Percentiles rank a stretch among this genome's conserved stretches.
Conservation (phyloP, 2,329 filamentous ascomycete genomes). For the Calonectria pteridis region DNA sequence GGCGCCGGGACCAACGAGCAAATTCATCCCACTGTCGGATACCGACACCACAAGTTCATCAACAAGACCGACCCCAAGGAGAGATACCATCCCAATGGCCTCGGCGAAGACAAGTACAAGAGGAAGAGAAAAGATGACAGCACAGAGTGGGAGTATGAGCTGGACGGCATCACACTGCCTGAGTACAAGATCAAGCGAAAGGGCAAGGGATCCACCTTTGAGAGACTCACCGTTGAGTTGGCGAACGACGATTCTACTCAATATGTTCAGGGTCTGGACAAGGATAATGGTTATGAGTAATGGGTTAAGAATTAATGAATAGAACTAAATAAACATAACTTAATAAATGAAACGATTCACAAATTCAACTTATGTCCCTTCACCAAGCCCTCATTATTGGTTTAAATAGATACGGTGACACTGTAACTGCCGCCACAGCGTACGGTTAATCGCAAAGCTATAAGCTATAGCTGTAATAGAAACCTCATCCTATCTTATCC, state of each 20-base stretch:
- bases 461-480: too few relatives aligned
- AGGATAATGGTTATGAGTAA: not conserved
- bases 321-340: not conserved
- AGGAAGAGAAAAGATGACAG: slow-evolving; percentile 34
- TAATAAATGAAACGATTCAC: not conserved
- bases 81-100: slow-evolving; percentile 35
- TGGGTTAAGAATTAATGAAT: not conserved
- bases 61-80: slow-evolving; percentile 22
- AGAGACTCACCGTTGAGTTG: not conserved
- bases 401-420: not conserved
- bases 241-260: not conserved
- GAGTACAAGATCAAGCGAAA: slow-evolving; percentile 39
- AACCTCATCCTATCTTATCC: too few relatives aligned
- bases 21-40: slow-evolving; percentile 39
- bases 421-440: too few relatives aligned
- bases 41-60: slow-evolving; percentile 29
- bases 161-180: slow-evolving; percentile 26
- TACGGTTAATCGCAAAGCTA: too few relatives aligned
- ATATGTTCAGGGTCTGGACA: not conserved
- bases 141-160: not conserved
- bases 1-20: slow-evolving; percentile 35
- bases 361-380: not conserved
- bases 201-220: not conserved
- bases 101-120: slow-evolving; percentile 24
- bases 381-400: not conserved